Evolutionary conservation across 305 asterid species (phyloP), one percentile per base, ranked within the genome.

Genomic region (Solanum chacoense): DNA sequence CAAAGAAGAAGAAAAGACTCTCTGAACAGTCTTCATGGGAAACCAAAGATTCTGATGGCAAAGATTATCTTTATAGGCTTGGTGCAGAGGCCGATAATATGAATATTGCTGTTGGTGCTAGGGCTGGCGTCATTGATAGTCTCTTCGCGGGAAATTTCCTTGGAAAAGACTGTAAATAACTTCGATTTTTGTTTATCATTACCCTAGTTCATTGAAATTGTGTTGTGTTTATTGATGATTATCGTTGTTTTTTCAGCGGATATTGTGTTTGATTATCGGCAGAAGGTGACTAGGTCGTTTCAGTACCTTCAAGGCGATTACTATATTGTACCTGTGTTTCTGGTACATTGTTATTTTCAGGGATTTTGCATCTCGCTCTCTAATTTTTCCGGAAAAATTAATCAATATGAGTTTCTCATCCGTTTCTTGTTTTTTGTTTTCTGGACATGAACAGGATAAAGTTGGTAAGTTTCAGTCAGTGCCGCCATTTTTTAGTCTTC

Each of bases 21-120:
- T 96, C 99, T n/a, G 85, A 95, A 36, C 99, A 95, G 90, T 97
- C 99, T 20, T 97, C 99, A 4, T 97, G 99, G 99, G 98, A 97
- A 88, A 84, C 98, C 0, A 92, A 93, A 89, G 98, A 97, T 78
- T 92, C 95, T 4, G 95, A 94, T 84, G 99, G 98, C 85, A 96
- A 97, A 37, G 99, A 97, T 92, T 97, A 97, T 92, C 88, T 97
- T 40, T 97, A 94, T 92, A 90, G 95, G 90, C 98, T 97, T 2
- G 98, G 99, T 0, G 94, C 96, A 8, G 98, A 97, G 89, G 98
- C 99, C 24, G 98, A 95, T n/a, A 96, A 96, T 91, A 93, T 95
- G 99, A 96, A 96, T 81, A 96, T 96, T 40, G 95, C 98, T 3
- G 98, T 97, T 11, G 99, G 99, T 80, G 98, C 99, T 92, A 94